Conservation (phyloP, 1,139 yeast genomes). For the Lodderomyces pseudojiufengensis region DNA sequence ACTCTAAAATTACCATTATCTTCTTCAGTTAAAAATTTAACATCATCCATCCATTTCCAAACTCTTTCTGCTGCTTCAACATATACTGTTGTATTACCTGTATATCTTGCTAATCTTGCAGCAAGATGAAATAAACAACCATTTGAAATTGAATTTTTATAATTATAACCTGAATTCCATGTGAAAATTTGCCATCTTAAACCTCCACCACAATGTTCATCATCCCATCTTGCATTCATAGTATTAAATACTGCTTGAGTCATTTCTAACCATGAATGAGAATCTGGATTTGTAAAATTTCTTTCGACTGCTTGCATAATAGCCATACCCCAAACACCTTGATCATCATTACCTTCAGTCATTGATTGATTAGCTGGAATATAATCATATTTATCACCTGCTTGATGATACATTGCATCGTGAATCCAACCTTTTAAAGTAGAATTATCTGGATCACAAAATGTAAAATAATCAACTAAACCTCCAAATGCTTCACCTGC, state of each 20-base stretch:
- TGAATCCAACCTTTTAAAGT: constrained; percentile 37
- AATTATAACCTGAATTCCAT: constrained; percentile 72
- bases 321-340: constrained; percentile 67
- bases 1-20: constrained; percentile 41
- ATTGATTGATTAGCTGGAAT: constrained; percentile 58
- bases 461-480: constrained; percentile 48
- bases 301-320: constrained; percentile 60
- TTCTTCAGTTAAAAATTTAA: constrained; percentile 42
- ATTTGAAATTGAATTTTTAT: constrained; percentile 76
- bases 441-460: constrained; percentile 42
- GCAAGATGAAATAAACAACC: constrained; percentile 76
- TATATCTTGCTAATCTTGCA: constrained; percentile 73
- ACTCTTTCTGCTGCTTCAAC: constrained; percentile 61
- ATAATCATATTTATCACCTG: constrained; percentile 50
- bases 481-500: constrained; percentile 70
- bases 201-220: constrained; percentile 64
- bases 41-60: constrained; percentile 65
- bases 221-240: constrained; percentile 76
- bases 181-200: constrained; percentile 83
- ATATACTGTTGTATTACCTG: constrained; percentile 52
- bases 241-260: constrained; percentile 76
- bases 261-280: constrained; percentile 63
- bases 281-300: constrained; percentile 48
- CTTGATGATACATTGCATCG: constrained; percentile 48
- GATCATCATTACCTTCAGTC: constrained; percentile 71